These are phyloP conservation scores for Coemansia sp. DNA, from an alignment of 192 early-diverging fungal genomes.

Conservation along the genomic window DNA sequence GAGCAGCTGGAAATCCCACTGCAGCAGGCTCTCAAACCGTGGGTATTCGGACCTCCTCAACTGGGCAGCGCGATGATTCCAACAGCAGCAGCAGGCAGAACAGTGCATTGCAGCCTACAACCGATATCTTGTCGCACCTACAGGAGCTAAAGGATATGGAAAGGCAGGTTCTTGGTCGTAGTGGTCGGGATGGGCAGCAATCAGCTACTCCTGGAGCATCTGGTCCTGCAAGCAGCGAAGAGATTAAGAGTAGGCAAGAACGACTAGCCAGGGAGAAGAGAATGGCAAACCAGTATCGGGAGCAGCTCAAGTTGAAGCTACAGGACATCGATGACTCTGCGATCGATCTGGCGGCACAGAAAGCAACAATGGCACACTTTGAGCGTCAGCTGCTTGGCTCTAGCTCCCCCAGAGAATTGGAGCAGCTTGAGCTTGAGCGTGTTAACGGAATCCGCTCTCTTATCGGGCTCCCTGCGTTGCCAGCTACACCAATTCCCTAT, in stretches of 20 bases:
- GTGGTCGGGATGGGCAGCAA: slow-evolving; percentile 15
- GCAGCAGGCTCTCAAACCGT: neutral
- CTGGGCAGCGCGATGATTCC: slow-evolving; percentile 2
- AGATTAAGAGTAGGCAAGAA: slow-evolving; percentile 43
- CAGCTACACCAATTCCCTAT: slow-evolving; percentile 10
- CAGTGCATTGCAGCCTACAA: slow-evolving; percentile 23
- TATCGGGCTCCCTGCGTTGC: slow-evolving; percentile 46
- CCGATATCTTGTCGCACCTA: slow-evolving; percentile 50
- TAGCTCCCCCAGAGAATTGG: slow-evolving; percentile 41
- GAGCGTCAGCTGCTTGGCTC: slow-evolving; percentile 47
- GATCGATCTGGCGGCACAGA: slow-evolving; percentile 44
- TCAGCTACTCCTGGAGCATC: neutral
- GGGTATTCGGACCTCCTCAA: slow-evolving; percentile 7
- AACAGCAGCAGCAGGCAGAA: slow-evolving; percentile 17
- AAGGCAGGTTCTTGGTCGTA: slow-evolving; percentile 40
- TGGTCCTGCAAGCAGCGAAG: slow-evolving; percentile 16
- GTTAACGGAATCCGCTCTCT: slow-evolving; percentile 48
- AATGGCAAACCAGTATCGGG: slow-evolving; percentile 38
- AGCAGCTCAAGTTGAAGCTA: slow-evolving; percentile 30
- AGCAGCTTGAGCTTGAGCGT: slow-evolving; percentile 52
- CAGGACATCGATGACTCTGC: slow-evolving; percentile 29
- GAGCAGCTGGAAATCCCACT: neutral
- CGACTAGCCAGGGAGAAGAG: slow-evolving; percentile 40
- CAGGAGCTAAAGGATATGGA: slow-evolving; percentile 52
- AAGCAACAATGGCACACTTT: slow-evolving; percentile 38